Evolutionary conservation across 2,329 filamentous ascomycete species (phyloP).

Genomic region (Tolypocladium inflatum): DNA sequence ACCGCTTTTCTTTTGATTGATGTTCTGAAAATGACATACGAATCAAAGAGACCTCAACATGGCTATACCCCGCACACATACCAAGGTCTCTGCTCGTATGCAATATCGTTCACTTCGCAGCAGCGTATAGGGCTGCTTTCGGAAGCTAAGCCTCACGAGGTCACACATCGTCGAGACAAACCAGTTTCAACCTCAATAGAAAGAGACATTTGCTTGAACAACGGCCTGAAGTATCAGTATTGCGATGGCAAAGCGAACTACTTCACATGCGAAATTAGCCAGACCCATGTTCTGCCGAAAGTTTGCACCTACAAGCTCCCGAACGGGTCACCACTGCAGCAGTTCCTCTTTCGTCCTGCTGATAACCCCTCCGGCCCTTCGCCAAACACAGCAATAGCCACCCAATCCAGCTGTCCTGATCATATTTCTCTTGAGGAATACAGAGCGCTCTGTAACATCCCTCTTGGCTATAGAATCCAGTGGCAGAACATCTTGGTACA

Average conservation of each 20-base stretch:
- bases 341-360: slow-evolving; percentile 6
- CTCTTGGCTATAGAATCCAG: slow-evolving; percentile 6
- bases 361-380: slow-evolving; percentile 1
- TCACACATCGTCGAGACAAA: slow-evolving; percentile 5
- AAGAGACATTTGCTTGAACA: slow-evolving; percentile 12
- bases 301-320: slow-evolving; percentile 3
- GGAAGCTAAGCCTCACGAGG: slow-evolving; percentile 8
- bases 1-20: slow-evolving; percentile 30
- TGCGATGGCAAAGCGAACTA: slow-evolving; percentile 1
- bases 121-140: slow-evolving; percentile 4
- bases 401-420: slow-evolving; percentile 34
- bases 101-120: no score
- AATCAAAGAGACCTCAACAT: not conserved
- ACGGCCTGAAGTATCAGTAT: slow-evolving; percentile 12
- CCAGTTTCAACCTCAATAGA: not conserved
- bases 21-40: slow-evolving; percentile 19
- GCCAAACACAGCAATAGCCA: slow-evolving; percentile 44
- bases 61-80: slow-evolving; percentile 6
- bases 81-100: not conserved
- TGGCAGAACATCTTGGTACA: slow-evolving; percentile 17
- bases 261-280: not conserved
- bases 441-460: slow-evolving; percentile 22
- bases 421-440: slow-evolving; percentile 44
- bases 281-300: slow-evolving; percentile 6
- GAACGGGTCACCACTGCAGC: slow-evolving; percentile 2